These are phyloP conservation scores for Heterobasidion annosum DNA, from an alignment of 1,284 basidiomycete genomes.

Conservation along the genomic window DNA sequence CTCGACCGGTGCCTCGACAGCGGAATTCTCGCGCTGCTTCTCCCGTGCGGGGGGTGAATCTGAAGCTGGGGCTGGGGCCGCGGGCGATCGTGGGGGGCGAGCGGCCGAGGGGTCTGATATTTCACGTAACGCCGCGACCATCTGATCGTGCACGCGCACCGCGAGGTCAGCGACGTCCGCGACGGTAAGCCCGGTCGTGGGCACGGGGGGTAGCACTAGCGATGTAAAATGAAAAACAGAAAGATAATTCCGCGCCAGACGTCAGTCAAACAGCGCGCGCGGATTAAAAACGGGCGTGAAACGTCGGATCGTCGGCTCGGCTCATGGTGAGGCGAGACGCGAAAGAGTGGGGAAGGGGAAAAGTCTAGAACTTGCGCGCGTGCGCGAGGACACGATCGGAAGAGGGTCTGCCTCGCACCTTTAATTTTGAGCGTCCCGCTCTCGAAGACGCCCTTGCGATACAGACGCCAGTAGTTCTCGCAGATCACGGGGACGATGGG, in stretches of 20 bases:
- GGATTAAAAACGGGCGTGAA: conserved; percentile 5
- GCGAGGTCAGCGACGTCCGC: conserved; percentile 60
- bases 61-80: neutral
- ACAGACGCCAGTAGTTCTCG: conserved; percentile 90
- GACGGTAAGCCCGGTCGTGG: conserved; percentile 58
- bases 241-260: neutral
- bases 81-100: conserved; percentile 6
- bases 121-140: conserved; percentile 62
- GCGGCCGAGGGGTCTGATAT: conserved; percentile 41
- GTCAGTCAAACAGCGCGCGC: neutral
- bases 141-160: conserved; percentile 55
- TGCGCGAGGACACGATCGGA: neutral
- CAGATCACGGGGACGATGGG: conserved; percentile 89
- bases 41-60: neutral
- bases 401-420: conserved; percentile 41
- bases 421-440: conserved; percentile 72
- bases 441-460: conserved; percentile 74
- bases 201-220: conserved; percentile 70
- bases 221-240: neutral
- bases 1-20: conserved; percentile 3
- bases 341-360: too few relatives aligned
- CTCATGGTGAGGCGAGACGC: too few relatives aligned
- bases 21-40: neutral
- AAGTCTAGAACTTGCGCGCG: too few relatives aligned
- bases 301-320: neutral